Conservation (phyloP, 2,329 filamentous ascomycete species). For the Alternaria panax region DNA sequence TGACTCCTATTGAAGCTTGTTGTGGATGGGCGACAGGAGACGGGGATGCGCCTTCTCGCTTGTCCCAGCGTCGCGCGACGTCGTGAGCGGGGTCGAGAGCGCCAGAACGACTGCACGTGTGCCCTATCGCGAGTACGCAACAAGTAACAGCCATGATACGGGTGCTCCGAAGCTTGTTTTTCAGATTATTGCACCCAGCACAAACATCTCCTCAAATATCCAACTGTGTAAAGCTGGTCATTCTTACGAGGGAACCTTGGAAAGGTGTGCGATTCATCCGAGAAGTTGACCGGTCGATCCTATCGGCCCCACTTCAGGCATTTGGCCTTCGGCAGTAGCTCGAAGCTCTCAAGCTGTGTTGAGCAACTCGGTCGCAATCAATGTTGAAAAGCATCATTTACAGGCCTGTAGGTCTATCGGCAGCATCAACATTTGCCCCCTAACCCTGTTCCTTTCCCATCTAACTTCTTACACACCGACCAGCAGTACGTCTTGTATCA, state of each 20-base stretch:
- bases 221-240: neutral
- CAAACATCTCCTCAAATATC: neutral
- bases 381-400: neutral
- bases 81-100: neutral
- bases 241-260: neutral
- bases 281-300: neutral
- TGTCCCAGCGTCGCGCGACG: neutral
- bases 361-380: neutral
- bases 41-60: neutral
- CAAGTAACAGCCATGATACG: neutral
- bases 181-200: neutral
- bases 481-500: conserved; percentile 13
- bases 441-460: neutral
- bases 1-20: neutral
- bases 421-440: neutral
- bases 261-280: neutral
- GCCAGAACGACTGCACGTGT: conserved; percentile 2
- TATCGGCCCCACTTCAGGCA: neutral
- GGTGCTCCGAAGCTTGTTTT: neutral
- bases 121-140: neutral
- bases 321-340: neutral
- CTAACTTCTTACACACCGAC: conserved; percentile 8
- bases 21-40: neutral
- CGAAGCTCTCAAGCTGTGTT: neutral
- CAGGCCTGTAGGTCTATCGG: neutral